Percentiles rank a stretch among this genome's conserved stretches.
Evolutionary conservation across 805 yeast genomes (phyloP).

Genomic region (Lachancea fermentati): DNA sequence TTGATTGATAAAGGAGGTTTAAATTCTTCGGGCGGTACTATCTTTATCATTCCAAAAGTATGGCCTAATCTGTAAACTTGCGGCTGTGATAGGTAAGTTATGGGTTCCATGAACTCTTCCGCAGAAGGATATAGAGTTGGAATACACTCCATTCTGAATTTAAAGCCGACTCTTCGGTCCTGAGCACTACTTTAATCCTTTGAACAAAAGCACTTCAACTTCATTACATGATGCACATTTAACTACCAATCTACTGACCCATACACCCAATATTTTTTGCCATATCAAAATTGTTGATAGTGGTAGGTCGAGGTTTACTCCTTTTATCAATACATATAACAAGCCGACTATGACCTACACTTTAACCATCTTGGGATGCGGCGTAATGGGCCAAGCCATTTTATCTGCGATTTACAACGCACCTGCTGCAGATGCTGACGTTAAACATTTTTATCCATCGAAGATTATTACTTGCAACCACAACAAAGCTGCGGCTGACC

Average conservation of each 20-base stretch:
- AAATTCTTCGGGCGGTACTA: slow-evolving; percentile 54
- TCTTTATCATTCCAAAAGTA: slow-evolving; percentile 67
- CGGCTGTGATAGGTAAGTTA: slow-evolving; percentile 53
- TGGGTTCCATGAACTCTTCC: slow-evolving; percentile 58
- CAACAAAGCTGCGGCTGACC: slow-evolving; percentile 37
- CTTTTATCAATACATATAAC: no score
- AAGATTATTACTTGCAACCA: slow-evolving; percentile 73
- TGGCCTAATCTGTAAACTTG: slow-evolving; percentile 41
- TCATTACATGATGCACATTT: no score
- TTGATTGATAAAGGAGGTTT: slow-evolving; percentile 51
- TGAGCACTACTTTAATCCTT: no score
- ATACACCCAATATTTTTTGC: no score
- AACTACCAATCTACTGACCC: no score
- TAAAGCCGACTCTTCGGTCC: no score
- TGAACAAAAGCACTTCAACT: no score
- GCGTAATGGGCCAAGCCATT: slow-evolving; percentile 94
- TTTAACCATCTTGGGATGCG: slow-evolving; percentile 81
- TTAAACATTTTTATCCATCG: slow-evolving; percentile 48
- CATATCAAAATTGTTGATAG: no score
- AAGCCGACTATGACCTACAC: slow-evolving; percentile 45
- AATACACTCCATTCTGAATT: slow-evolving; percentile 29
- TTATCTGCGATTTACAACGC: slow-evolving; percentile 52
- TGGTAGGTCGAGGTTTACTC: no score
- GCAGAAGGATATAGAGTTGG: slow-evolving; percentile 56
- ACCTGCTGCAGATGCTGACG: slow-evolving; percentile 25